Percentiles rank a stretch among this genome's conserved stretches.
phyloP scores from a whole-genome alignment of 495 filamentous ascomycete genomes.

The Viridothelium virens region DNA sequence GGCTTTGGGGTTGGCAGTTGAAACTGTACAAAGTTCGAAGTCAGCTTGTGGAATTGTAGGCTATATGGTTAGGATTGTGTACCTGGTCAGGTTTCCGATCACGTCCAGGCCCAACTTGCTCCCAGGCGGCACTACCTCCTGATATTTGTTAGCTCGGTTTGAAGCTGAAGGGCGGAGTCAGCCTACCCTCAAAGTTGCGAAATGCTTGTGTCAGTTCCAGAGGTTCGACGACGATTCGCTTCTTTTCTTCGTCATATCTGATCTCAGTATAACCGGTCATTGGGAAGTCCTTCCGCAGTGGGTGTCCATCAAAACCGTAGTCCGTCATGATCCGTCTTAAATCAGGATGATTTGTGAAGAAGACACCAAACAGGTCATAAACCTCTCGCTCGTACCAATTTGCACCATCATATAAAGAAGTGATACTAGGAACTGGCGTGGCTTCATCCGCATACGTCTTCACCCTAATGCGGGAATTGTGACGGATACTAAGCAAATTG shows the following conservation, averaged over 20 bases:
- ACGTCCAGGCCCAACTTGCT: constrained; percentile 78
- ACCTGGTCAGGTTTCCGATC: constrained; percentile 74
- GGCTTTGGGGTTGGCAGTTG: constrained; percentile 93
- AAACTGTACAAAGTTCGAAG: constrained; percentile 46
- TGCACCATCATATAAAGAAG: constrained; percentile 80
- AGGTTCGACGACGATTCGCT: constrained; percentile 95
- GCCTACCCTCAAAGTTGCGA: constrained; percentile 81
- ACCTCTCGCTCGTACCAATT: constrained; percentile 99
- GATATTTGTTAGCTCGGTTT: constrained; percentile 46
- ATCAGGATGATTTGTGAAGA: constrained; percentile 93
- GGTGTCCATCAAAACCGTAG: constrained; percentile 98
- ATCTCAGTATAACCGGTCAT: constrained; percentile 98
- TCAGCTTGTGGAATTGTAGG: constrained; percentile 3
- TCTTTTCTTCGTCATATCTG: constrained; percentile 98
- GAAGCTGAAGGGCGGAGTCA: background rate
- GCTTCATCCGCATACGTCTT: constrained; percentile 99
- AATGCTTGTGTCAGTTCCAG: constrained; percentile 98
- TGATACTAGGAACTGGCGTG: constrained; percentile 85
- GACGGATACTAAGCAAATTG: constrained; percentile 88
- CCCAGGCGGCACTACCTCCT: constrained; percentile 55
- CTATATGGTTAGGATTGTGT: constrained; percentile 21
- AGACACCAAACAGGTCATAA: constrained; percentile 96
- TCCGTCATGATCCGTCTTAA: constrained; percentile 98
- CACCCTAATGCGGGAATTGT: constrained; percentile 92
- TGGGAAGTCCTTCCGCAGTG: constrained; percentile 95